Evolutionary conservation across 1,284 basidiomycete genomes (phyloP).

Genomic region (Marasmius tenuissimus): DNA sequence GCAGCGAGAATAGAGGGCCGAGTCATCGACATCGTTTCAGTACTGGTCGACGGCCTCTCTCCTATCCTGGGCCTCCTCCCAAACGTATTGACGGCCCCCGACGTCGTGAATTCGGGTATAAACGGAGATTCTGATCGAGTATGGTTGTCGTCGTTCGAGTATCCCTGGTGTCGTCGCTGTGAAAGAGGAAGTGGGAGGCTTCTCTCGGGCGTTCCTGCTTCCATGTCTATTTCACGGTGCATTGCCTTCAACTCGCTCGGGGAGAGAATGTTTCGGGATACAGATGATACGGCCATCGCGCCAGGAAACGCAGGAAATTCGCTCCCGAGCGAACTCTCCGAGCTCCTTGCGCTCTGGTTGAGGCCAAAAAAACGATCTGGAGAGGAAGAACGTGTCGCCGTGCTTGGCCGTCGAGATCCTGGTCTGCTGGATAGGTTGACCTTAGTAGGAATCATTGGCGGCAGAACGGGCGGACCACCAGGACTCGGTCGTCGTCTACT

Average conservation of each 20-base stretch:
- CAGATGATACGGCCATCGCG: not conserved
- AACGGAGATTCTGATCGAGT: not conserved
- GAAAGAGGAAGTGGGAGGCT: not conserved
- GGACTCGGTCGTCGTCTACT: not conserved
- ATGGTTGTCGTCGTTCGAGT: not conserved
- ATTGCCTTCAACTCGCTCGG: not conserved
- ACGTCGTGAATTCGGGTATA: not conserved
- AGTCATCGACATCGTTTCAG: no score
- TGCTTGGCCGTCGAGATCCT: not conserved
- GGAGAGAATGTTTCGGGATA: not conserved
- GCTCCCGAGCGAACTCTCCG: not conserved
- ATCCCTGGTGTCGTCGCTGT: not conserved
- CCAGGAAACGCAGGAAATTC: not conserved
- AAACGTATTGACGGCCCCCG: not conserved
- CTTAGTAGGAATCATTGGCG: not conserved
- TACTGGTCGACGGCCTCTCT: no score
- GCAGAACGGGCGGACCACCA: not conserved
- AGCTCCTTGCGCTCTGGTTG: not conserved
- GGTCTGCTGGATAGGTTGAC: not conserved
- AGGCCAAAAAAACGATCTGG: not conserved
- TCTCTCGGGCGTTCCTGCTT: not conserved
- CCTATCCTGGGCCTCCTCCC: not conserved
- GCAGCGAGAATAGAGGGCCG: not conserved
- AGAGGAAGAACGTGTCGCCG: not conserved
- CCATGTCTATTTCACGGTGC: not conserved